Evolutionary conservation across 345 rosid species (phyloP), one percentile per base, ranked within the genome.

Genomic region (Eucalyptus leucophloia): DNA sequence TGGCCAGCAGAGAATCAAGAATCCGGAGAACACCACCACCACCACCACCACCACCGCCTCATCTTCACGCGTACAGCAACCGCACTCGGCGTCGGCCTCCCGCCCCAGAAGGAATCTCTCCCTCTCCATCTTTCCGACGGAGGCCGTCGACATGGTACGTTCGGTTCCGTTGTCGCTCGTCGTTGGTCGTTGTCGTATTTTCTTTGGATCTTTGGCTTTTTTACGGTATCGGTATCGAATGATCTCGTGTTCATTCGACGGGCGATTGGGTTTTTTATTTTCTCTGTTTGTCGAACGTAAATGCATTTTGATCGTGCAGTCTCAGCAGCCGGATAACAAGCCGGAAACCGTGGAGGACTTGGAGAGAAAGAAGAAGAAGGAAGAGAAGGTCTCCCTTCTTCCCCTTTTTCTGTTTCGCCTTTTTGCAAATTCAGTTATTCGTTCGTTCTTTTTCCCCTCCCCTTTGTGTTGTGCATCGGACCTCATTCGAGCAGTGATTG

Each of bases 351-450:
- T 91, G 21, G 97, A 96, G 89, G 99, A 97, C 37, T 95, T 94
- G 30, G 99, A 97, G 92, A 92, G 97, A 65, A 96, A 97, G 95
- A 96, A 96, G 96, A 97, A 94, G 93, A 97, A 96, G 89, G 98
- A 97, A 88, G 98, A 97, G 90, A 96, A 96, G 95, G 99, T 97
- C 83, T 62, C 82, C 86, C 86, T 62, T 72, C 86, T 69, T 37
- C 51, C 69, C 69, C 65, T 50, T 72, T 85, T 54, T 37, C 17
- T 11, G 28, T 83, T 72, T 21, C 26, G 58, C 24, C n/a, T 53
- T 62, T 24, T 47, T 24, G 26, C 54, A 42, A 47, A 53, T 56
- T 17, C 16, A 53, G 83, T 40, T 86, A n/a, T 24, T 54, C 42
- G 24, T 26, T 24, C 45, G n/a, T 16, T 44, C 28, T 45, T 53